phyloP scores from a whole-genome alignment of 1,284 basidiomycete species.

The Puccinia novopanici region DNA sequence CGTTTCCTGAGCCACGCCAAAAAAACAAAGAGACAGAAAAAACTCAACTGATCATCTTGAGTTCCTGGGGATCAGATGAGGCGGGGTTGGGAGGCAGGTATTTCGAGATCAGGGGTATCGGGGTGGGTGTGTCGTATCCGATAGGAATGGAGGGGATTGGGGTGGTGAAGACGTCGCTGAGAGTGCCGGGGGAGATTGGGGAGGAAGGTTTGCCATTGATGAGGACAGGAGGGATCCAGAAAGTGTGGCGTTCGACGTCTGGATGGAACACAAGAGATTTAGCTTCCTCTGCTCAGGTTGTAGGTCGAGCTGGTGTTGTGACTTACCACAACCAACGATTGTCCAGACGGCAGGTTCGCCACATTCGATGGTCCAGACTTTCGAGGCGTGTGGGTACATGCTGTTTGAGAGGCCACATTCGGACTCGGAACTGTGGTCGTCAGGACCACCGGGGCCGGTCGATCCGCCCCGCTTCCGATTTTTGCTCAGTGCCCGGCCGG shows the following conservation, averaged over 20 bases:
- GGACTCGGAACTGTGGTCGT: constrained; percentile 47
- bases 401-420: constrained; percentile 23
- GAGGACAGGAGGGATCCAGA: constrained; percentile 58
- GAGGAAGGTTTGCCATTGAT: constrained; percentile 52
- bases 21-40: constrained; percentile 62
- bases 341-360: constrained; percentile 85
- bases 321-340: constrained; percentile 79
- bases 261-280: constrained; percentile 57
- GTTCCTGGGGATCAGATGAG: constrained; percentile 70
- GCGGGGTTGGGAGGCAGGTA: constrained; percentile 6
- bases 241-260: constrained; percentile 59
- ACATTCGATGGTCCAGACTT: constrained; percentile 53
- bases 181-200: constrained; percentile 46
- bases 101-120: constrained; percentile 46
- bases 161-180: constrained; percentile 55
- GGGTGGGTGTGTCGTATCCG: constrained; percentile 54
- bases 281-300: constrained; percentile 14
- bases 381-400: constrained; percentile 13
- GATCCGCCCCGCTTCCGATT: constrained; percentile 24
- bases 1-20: constrained; percentile 64
- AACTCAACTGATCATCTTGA: constrained; percentile 78
- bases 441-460: constrained; percentile 39
- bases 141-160: constrained; percentile 61
- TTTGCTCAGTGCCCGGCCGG: neutral
- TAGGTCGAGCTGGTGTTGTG: too few relatives aligned